phyloP scores from a whole-genome alignment of 164 flowering plant genomes.

The Malania oleifera region DNA sequence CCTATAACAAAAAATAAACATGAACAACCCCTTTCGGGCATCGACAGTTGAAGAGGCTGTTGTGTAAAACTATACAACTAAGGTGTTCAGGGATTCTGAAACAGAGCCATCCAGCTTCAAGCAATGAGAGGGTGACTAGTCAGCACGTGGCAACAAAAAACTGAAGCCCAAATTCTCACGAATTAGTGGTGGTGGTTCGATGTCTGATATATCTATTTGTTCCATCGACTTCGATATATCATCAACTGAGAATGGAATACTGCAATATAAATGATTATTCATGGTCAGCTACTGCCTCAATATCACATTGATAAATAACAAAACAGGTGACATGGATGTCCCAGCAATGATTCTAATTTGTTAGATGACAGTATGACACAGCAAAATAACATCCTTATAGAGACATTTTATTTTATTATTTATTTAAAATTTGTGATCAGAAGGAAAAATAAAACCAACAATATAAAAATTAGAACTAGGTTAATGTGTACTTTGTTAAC shows the following conservation, averaged over 20 bases:
- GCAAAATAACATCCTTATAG: too few species aligned
- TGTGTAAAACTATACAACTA: too few species aligned
- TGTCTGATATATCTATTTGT: conserved; percentile 70
- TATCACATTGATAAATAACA: background rate
- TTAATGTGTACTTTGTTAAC: too few species aligned
- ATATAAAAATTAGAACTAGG: too few species aligned
- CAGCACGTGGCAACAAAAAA: conserved; percentile 71
- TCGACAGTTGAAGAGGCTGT: background rate
- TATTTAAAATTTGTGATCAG: too few species aligned
- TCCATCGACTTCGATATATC: conserved; percentile 97
- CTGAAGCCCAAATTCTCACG: conserved; percentile 91
- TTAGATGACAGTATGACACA: too few species aligned
- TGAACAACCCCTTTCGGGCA: background rate
- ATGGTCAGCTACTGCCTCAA: background rate
- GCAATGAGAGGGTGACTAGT: conserved; percentile 21
- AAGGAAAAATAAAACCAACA: too few species aligned
- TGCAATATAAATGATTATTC: conserved; percentile 30
- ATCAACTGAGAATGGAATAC: conserved; percentile 94
- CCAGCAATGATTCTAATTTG: too few species aligned
- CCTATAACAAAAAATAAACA: background rate
- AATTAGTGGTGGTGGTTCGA: conserved; percentile 88
- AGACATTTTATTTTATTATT: too few species aligned
- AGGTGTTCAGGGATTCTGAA: background rate
- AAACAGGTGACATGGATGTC: too few species aligned
- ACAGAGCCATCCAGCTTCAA: background rate